Evolutionary conservation across 768 basidiomycete species (phyloP).

Genomic region (Collybiopsis confluens): DNA sequence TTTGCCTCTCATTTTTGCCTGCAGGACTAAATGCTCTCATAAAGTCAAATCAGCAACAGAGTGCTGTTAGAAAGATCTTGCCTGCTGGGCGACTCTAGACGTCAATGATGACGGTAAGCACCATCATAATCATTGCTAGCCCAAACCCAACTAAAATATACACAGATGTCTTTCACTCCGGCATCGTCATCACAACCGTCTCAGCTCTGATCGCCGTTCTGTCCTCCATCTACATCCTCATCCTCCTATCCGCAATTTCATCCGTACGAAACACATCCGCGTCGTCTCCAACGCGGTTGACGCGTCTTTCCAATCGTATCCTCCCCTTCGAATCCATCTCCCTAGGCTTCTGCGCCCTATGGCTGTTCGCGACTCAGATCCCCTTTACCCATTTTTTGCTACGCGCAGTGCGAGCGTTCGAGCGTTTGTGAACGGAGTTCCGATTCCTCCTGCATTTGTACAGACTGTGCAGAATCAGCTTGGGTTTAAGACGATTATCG

Average conservation of each 20-base stretch:
- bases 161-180: constrained; percentile 36
- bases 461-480: constrained; percentile 24
- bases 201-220: constrained; percentile 29
- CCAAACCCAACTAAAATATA: too few relatives aligned
- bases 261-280: neutral
- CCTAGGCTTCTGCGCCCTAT: constrained; percentile 36
- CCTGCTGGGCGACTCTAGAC: constrained; percentile 26
- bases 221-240: constrained; percentile 20
- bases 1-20: too few relatives aligned
- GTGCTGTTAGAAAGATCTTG: constrained; percentile 24
- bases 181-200: constrained; percentile 30
- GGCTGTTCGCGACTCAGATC: constrained; percentile 41
- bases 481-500: constrained; percentile 33
- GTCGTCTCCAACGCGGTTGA: neutral
- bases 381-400: constrained; percentile 40
- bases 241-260: constrained; percentile 15
- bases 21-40: constrained; percentile 38
- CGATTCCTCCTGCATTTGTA: constrained; percentile 28
- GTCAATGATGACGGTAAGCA: constrained; percentile 35
- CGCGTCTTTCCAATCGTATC: constrained; percentile 13
- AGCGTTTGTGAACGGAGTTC: constrained; percentile 28
- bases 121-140: too few relatives aligned
- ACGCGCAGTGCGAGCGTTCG: constrained; percentile 33
- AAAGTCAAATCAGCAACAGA: constrained; percentile 36
- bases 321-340: constrained; percentile 28